Conservation (phyloP, 495 filamentous ascomycete genomes). For the Cairneyella variabilis region DNA sequence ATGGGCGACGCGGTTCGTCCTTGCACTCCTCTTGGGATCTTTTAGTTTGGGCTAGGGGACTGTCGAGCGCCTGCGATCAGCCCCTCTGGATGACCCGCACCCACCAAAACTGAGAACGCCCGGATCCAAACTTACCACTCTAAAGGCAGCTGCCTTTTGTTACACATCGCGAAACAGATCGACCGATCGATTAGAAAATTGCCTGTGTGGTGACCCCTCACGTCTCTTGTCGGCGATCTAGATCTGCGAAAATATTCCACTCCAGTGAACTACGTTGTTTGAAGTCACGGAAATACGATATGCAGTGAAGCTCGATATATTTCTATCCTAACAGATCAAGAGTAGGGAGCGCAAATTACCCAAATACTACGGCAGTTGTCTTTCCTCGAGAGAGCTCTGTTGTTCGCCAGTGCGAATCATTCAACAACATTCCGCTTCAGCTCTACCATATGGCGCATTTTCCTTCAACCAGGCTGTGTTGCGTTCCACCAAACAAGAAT, state of each 20-base stretch:
- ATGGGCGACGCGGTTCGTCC: too few relatives aligned
- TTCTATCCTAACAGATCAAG: background rate
- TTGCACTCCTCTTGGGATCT: too few relatives aligned
- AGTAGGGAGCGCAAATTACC: background rate
- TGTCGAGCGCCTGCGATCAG: too few relatives aligned
- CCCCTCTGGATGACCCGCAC: too few relatives aligned
- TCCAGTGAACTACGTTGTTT: too few relatives aligned
- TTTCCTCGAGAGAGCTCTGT: background rate
- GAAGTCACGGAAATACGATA: background rate
- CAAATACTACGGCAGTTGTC: background rate
- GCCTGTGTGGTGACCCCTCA: background rate
- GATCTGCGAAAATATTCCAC: background rate
- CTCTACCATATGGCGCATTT: background rate
- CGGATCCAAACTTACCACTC: too few relatives aligned
- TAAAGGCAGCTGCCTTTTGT: background rate
- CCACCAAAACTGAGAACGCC: too few relatives aligned
- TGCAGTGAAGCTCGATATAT: background rate
- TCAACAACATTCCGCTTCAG: background rate
- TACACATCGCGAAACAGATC: background rate
- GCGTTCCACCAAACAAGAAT: conserved; percentile 3
- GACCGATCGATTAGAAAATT: background rate
- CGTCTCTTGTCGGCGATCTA: too few relatives aligned
- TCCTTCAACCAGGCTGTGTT: conserved; percentile 23
- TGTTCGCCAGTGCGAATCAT: background rate
- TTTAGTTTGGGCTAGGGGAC: too few relatives aligned